A percentile compares a stretch with the other conserved stretches of the same genome.
Evolutionary conservation across 2,329 filamentous ascomycete species (phyloP).

Genomic region (Ustulina deusta): DNA sequence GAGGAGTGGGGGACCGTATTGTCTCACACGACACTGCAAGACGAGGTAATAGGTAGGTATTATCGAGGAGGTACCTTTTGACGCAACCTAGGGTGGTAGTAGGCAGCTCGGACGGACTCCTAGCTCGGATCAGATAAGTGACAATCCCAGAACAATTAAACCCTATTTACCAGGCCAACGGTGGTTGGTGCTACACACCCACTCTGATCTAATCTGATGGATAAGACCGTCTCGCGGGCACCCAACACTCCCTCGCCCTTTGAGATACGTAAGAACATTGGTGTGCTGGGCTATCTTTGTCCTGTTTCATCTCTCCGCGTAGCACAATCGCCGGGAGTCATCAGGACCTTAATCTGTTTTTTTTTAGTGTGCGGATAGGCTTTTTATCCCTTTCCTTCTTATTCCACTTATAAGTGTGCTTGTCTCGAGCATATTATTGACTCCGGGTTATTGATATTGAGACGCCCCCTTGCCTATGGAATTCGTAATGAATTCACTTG

Average conservation of each 20-base stretch:
- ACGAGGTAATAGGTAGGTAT: background rate
- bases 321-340: slow-evolving; percentile 8
- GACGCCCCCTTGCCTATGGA: slow-evolving; percentile 13
- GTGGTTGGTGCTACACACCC: slow-evolving; percentile 16
- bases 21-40: slow-evolving; percentile 10
- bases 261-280: slow-evolving; percentile 7
- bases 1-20: slow-evolving; percentile 12
- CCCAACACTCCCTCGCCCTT: slow-evolving; percentile 3
- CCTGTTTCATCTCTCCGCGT: slow-evolving; percentile 3
- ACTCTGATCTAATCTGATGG: slow-evolving; percentile 40
- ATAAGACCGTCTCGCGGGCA: slow-evolving; percentile 37
- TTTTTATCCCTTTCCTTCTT: background rate
- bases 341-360: background rate
- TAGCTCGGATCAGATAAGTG: slow-evolving; percentile 35
- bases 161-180: slow-evolving; percentile 7
- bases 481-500: slow-evolving; percentile 38
- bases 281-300: slow-evolving; percentile 5
- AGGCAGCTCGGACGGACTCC: background rate
- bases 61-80: background rate
- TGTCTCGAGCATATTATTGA: background rate
- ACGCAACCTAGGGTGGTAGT: background rate
- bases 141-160: slow-evolving; percentile 12
- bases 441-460: background rate
- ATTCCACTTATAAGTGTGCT: background rate
- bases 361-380: slow-evolving; percentile 4